Base-by-base conservation (phyloP, 257 asterid species). In the Solanum bulbocastanum region DNA sequence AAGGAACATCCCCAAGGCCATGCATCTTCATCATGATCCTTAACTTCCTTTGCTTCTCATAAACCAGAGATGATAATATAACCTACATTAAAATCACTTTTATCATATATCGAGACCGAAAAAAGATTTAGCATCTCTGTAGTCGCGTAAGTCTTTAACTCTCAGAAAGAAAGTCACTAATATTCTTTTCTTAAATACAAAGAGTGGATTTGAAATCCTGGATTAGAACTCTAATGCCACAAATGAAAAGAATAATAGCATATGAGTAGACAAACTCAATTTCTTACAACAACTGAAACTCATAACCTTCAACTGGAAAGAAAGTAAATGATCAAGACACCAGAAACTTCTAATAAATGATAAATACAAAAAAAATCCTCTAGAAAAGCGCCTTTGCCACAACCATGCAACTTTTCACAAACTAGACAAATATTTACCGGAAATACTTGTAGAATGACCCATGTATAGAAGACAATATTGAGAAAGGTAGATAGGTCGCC, bases 11-110 rank as follows among this genome's bases (percentile, higher is more conserved):
- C 10, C 92, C 92, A 88, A 92, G 91, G 32, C 94, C 92, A 71
- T 92, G 94, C 92, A 92, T 89, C 88, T 87, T 90, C 92, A 92
- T 92, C 94, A 92, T 92, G 68, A 89, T 90, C 85, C 89, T 49
- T 86, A 92, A 44, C 75, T 84, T 90, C 87, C 91, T 89, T 88
- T 92, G 91, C 89, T 90, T 90, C 88, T 92, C 94, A 62, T 90
- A 92, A 40, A 92, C 89, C 91, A 92, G 71, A 72, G 91, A 85
- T 73, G 92, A 78, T 74, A 88, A 72, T 35, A 90, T 72, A 36
- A 91, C 93, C 93, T 91, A 66, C 85, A 82, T 16, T 3, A 32
- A 18, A 49, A 82, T 52, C 40, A 18, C 44, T 82, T 6, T 49
- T 14, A 20, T 9, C 69, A 30, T 82, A 82, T 49, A 49, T 30